Percentiles rank a stretch among this genome's conserved stretches.
phyloP scores from a whole-genome alignment of 176 grass and related monocot species.

The Thinopyrum elongatum region DNA sequence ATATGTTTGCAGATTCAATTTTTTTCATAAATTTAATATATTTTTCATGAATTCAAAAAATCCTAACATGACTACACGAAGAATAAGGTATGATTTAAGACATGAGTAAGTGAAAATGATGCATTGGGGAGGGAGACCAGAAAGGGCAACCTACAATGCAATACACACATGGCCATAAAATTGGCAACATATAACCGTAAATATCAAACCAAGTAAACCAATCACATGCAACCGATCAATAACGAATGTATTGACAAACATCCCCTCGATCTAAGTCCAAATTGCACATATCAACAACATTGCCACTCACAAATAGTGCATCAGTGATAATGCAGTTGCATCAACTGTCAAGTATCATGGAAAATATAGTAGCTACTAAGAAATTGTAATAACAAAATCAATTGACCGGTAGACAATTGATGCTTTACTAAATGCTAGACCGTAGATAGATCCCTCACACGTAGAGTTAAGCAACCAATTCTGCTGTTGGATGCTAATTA shows the following conservation, averaged over 20 bases:
- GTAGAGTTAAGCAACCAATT: not conserved
- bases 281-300: too few species aligned
- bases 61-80: conserved; percentile 67
- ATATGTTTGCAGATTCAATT: too few species aligned
- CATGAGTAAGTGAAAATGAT: not conserved
- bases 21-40: too few species aligned
- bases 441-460: not conserved
- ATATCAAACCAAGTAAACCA: not conserved
- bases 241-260: not conserved
- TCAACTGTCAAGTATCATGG: not conserved
- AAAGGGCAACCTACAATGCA: not conserved
- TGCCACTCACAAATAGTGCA: not conserved
- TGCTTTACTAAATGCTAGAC: not conserved
- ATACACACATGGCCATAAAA: not conserved
- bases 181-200: not conserved
- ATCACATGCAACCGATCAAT: not conserved
- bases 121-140: not conserved
- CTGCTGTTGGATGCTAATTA: not conserved
- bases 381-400: not conserved
- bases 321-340: not conserved
- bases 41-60: conserved; percentile 39
- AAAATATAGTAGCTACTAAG: too few species aligned
- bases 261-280: not conserved
- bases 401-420: not conserved
- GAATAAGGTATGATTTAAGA: not conserved